Percentiles rank a stretch among this genome's conserved stretches.
phyloP scores from a whole-genome alignment of 768 basidiomycete species.

The Hericium rajendrae region DNA sequence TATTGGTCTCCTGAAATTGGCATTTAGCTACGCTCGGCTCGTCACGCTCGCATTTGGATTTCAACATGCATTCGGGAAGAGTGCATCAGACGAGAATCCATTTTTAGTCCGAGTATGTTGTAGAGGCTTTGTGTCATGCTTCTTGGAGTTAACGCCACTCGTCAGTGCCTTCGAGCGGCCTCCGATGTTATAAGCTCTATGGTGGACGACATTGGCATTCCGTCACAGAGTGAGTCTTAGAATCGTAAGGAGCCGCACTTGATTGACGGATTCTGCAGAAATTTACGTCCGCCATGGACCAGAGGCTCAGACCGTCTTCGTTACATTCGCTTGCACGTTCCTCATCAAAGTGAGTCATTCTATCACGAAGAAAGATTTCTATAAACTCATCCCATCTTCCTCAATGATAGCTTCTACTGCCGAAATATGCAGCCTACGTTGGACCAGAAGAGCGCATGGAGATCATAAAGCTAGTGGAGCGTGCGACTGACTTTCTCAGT shows the following conservation, averaged over 20 bases:
- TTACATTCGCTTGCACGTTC: constrained; percentile 23
- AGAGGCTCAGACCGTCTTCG: constrained; percentile 22
- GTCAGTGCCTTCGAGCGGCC: constrained; percentile 59
- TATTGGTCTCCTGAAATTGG: constrained; percentile 48
- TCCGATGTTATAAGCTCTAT: constrained; percentile 54
- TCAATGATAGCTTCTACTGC: constrained; percentile 17
- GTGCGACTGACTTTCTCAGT: constrained; percentile 18
- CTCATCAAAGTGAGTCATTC: constrained; percentile 17
- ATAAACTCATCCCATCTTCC: not conserved
- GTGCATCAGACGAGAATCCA: constrained; percentile 47
- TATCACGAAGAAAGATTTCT: not conserved
- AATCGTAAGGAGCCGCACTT: not conserved
- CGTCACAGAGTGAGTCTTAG: constrained; percentile 39
- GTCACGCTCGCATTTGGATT: constrained; percentile 66
- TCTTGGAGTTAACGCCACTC: not conserved
- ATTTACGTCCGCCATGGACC: constrained; percentile 22
- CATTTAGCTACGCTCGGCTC: constrained; percentile 61
- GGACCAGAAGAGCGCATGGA: constrained; percentile 16
- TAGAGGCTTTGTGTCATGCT: not conserved
- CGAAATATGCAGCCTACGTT: constrained; percentile 18
- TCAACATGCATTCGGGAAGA: constrained; percentile 65
- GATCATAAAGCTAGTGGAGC: constrained; percentile 17
- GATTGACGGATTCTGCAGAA: not conserved
- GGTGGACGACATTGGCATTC: constrained; percentile 46
- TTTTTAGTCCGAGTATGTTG: constrained; percentile 54